phyloP scores from a whole-genome alignment of 257 asterid species.

The Solanum clarkiae region DNA sequence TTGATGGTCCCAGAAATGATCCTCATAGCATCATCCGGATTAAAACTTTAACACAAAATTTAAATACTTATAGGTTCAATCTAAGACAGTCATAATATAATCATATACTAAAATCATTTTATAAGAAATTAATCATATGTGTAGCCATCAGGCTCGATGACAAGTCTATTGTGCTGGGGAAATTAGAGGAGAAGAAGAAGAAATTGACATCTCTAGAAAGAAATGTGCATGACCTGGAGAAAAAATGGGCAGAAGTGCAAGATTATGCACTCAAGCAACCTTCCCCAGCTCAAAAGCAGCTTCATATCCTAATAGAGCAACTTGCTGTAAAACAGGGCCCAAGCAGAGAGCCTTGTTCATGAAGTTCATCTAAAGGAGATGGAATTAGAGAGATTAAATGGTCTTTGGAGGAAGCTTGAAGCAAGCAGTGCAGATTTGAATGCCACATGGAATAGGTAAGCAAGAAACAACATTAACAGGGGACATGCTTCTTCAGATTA shows the following conservation, averaged over 20 bases:
- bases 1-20: too few species aligned
- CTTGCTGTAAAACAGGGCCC: constrained; percentile 87
- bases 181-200: too few species aligned
- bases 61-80: too few species aligned
- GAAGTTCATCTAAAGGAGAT: constrained; percentile 61
- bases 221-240: constrained; percentile 49
- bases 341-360: constrained; percentile 60
- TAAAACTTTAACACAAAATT: too few species aligned
- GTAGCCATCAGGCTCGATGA: too few species aligned
- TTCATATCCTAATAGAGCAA: constrained; percentile 86
- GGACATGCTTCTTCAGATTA: constrained; percentile 37
- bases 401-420: constrained; percentile 44
- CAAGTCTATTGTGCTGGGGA: too few species aligned
- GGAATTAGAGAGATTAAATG: constrained; percentile 73
- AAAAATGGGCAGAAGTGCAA: constrained; percentile 58
- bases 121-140: too few species aligned
- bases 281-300: constrained; percentile 91
- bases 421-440: constrained; percentile 34
- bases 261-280: constrained; percentile 68
- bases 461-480: constrained; percentile 39
- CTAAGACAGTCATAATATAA: too few species aligned
- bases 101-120: too few species aligned
- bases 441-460: constrained; percentile 52
- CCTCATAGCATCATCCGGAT: too few species aligned
- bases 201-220: constrained; percentile 46